These are phyloP conservation scores for Syncephalis plumigaleata DNA, from an alignment of 371 early-diverging fungal species.

Conservation along the genomic window DNA sequence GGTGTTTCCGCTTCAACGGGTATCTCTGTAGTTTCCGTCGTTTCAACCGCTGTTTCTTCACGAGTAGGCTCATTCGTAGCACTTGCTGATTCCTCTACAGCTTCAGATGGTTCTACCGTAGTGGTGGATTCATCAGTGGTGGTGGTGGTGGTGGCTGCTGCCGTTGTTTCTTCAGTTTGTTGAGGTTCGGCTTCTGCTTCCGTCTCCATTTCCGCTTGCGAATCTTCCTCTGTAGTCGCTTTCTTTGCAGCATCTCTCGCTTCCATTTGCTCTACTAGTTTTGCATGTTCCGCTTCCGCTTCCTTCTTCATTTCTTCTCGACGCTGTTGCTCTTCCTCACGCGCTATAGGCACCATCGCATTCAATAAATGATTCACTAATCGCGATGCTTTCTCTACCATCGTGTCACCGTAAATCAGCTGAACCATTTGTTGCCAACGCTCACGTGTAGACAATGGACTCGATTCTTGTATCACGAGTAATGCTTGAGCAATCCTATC, in stretches of 20 bases:
- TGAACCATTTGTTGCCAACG: conserved; percentile 82
- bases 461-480: conserved; percentile 42
- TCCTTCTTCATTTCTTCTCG: conserved; percentile 33
- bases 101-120: no score
- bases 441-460: conserved; percentile 53
- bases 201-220: no score
- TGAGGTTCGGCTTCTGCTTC: conserved; percentile 7
- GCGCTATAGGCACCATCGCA: conserved; percentile 47
- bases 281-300: no score
- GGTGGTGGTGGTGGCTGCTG: neutral
- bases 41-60: no score
- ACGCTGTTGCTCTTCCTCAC: conserved; percentile 29
- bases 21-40: no score
- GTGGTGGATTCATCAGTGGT: no score
- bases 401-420: conserved; percentile 50
- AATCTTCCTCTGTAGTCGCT: no score
- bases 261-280: no score
- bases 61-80: no score
- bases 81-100: no score
- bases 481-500: conserved; percentile 12
- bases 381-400: conserved; percentile 34
- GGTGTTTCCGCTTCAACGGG: no score
- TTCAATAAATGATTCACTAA: conserved; percentile 47
- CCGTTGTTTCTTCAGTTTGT: conserved; percentile 2
- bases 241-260: no score